phyloP scores from a whole-genome alignment of 495 filamentous ascomycete genomes.

The Aspergillus ostianus region DNA sequence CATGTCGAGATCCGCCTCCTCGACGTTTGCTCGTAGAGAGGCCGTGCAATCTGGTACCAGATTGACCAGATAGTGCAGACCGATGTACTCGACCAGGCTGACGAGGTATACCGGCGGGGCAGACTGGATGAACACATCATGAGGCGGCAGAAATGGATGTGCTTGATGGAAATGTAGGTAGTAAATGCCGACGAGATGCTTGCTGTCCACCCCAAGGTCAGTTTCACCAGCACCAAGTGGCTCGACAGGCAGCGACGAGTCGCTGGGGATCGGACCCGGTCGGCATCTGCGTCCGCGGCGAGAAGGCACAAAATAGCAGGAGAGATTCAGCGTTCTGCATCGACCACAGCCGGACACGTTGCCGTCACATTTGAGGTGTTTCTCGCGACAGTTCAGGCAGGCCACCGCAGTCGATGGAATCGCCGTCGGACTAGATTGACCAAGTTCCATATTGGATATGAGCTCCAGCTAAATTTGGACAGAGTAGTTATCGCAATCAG shows the following conservation, averaged over 20 bases:
- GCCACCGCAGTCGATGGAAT: neutral
- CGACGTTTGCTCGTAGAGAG: neutral
- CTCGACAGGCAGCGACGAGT: neutral
- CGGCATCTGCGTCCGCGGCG: conserved; percentile 4
- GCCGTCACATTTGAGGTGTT: conserved; percentile 13
- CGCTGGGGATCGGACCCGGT: neutral
- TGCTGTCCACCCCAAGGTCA: neutral
- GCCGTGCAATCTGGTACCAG: neutral
- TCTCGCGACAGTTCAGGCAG: conserved; percentile 13
- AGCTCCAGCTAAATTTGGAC: too few species aligned
- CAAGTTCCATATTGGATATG: too few species aligned
- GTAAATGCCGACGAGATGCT: neutral
- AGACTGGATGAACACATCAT: neutral
- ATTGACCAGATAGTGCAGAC: conserved; percentile 4
- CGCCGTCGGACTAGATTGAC: too few species aligned
- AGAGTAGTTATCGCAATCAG: too few species aligned
- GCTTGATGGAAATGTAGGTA: conserved; percentile 12
- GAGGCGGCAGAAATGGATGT: conserved; percentile 9
- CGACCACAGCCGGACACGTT: conserved; percentile 6
- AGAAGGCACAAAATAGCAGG: conserved; percentile 5
- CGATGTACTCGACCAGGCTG: conserved; percentile 1
- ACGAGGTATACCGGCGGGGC: conserved; percentile 3
- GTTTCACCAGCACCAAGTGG: neutral
- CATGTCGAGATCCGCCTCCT: conserved; percentile 1
- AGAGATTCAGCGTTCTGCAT: conserved; percentile 5